Base-by-base conservation (phyloP, 2,329 filamentous ascomycete genomes). In the Xylariaceae sp. region DNA sequence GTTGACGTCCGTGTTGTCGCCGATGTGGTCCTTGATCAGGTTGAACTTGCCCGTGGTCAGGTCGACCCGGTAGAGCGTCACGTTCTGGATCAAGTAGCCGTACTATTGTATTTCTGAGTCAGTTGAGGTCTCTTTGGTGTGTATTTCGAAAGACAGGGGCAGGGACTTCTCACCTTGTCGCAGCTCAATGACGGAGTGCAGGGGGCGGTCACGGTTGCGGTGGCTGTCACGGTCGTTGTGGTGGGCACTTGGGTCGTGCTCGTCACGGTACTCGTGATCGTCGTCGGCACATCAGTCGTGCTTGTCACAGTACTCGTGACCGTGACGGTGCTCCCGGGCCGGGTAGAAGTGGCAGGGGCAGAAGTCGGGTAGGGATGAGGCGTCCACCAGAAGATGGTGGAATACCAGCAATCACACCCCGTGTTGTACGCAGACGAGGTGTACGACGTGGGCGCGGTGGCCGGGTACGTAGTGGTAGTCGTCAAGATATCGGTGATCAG, bases 1-100 rank as follows among this genome's bases (percentile, higher is more conserved):
- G 23, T 57, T 51, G 40, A 57, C 42, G 5, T 40, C 44, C n/a
- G 32, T 40, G 9, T 34, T 30, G 2, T 44, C 34, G 3, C 41
- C 41, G 11, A 49, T 3, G 30, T 33, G 23, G 24, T 36, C 14
- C 9, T 24, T 33, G 2, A 47, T 33, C 8, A 13, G 21, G 3
- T 17, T 38, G 11, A 27, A 41, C 5, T 26, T 15, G 16, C 46
- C 46, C 3, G 40, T 32, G 9, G 35, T 16, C 3, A 48, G 43
- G 28, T 48, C 43, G 7, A 48, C 46, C 17, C 37, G 35, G 32
- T 39, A 44, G 2, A 48, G 26, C 4, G 43, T 46, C 13, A 36
- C 34, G 4, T 29, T 23, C 16, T 48, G 46, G 15, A 48, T 41
- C 7, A 46, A 18, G 17, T 48, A 48, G 4, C 46, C 46, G 17